phyloP scores from a whole-genome alignment of 495 filamentous ascomycete species.

The Rusavskia elegans region DNA sequence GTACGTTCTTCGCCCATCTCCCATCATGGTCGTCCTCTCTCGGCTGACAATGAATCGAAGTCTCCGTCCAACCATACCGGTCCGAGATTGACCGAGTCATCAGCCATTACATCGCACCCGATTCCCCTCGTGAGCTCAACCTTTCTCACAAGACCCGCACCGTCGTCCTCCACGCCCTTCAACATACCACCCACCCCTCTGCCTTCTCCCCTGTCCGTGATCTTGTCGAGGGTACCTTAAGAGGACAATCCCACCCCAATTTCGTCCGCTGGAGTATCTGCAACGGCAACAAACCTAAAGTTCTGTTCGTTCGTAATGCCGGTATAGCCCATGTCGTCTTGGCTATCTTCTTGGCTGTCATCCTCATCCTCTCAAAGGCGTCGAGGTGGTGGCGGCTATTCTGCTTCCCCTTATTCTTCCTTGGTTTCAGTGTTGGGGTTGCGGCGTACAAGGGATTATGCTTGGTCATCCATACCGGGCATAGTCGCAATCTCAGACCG shows the following conservation, averaged over 20 bases:
- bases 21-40: neutral
- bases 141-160: constrained; percentile 47
- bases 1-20: neutral
- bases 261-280: constrained; percentile 69
- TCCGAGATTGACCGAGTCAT: constrained; percentile 54
- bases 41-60: constrained; percentile 1
- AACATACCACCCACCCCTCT: constrained; percentile 59
- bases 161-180: constrained; percentile 41
- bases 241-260: constrained; percentile 58
- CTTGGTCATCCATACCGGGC: constrained; percentile 55
- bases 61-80: constrained; percentile 48
- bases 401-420: constrained; percentile 38
- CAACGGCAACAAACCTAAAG: constrained; percentile 57
- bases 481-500: constrained; percentile 53
- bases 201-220: constrained; percentile 35
- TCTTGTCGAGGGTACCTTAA: constrained; percentile 42
- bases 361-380: constrained; percentile 41
- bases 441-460: constrained; percentile 62
- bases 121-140: constrained; percentile 52
- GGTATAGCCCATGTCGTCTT: constrained; percentile 34
- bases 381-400: constrained; percentile 43
- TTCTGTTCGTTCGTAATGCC: constrained; percentile 45
- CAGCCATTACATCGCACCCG: constrained; percentile 46
- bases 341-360: constrained; percentile 31
- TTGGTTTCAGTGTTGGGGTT: constrained; percentile 49